A percentile compares a stretch with the other conserved stretches of the same genome.
Conservation (phyloP, 2,329 filamentous ascomycete genomes). For the Fusarium camptoceras region DNA sequence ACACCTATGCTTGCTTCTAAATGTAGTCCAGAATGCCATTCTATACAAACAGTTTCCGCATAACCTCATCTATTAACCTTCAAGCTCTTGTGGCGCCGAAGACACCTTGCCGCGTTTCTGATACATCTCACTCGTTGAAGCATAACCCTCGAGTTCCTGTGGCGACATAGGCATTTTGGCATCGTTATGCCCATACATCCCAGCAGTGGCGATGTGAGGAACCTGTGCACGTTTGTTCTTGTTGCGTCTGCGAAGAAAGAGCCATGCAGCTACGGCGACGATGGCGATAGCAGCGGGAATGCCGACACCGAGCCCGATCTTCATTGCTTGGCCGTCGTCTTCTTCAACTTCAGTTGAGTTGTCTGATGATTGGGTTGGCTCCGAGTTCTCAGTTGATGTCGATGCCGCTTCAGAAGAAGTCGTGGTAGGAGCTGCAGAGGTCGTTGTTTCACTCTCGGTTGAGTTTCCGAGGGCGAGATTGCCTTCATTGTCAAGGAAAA, state of each 20-base stretch:
- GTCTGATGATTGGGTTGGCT: not conserved
- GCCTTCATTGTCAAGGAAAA: constrained; percentile 22
- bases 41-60: no score
- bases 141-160: not conserved
- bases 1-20: not conserved
- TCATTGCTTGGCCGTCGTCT: not conserved
- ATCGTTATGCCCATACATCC: not conserved
- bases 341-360: not conserved
- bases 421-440: not conserved
- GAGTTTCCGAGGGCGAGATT: not conserved
- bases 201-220: not conserved
- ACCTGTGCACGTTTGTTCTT: not conserved
- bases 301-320: constrained; percentile 26
- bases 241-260: not conserved
- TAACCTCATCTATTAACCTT: not conserved
- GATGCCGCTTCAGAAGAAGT: not conserved
- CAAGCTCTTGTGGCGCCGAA: not conserved
- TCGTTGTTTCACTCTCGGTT: not conserved
- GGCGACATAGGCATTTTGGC: not conserved
- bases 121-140: not conserved
- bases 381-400: not conserved
- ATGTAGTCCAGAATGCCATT: not conserved
- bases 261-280: not conserved
- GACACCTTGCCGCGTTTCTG: not conserved
- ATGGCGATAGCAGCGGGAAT: constrained; percentile 10